Evolutionary conservation across 2,329 filamentous ascomycete genomes (phyloP).

Genomic region (Colletotrichum caudatum): DNA sequence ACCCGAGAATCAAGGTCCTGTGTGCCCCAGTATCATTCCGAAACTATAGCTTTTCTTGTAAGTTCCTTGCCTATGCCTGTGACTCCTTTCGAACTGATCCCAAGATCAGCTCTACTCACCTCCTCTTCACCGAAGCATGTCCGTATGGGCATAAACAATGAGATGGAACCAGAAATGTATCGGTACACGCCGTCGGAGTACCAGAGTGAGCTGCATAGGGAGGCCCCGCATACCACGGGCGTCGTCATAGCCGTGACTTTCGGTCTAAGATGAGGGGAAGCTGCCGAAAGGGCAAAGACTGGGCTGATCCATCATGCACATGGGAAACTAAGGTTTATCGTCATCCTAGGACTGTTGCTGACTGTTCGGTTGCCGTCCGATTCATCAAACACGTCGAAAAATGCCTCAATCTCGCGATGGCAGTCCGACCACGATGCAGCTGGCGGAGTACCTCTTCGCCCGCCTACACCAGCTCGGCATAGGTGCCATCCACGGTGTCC

Average conservation of each 20-base stretch:
- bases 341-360: not conserved
- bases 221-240: not conserved
- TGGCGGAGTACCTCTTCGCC: slow-evolving; percentile 72
- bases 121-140: not conserved
- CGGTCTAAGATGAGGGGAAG: slow-evolving; percentile 19
- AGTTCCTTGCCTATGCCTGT: not conserved
- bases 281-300: not conserved
- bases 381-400: not conserved
- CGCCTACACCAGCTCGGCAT: slow-evolving; percentile 70
- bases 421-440: slow-evolving; percentile 49
- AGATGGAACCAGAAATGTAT: not conserved
- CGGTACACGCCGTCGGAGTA: not conserved
- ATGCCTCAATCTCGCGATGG: slow-evolving; percentile 2
- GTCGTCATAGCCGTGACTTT: not conserved
- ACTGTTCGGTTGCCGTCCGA: not conserved
- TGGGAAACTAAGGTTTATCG: not conserved
- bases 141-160: not conserved
- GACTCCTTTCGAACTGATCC: not conserved
- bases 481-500: slow-evolving; percentile 65
- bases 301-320: not conserved
- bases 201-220: not conserved
- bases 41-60: not conserved
- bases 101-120: too few species aligned
- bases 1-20: not conserved
- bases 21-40: not conserved